Conservation (phyloP, 192 early-diverging fungal species). For the Podila minutissima region DNA sequence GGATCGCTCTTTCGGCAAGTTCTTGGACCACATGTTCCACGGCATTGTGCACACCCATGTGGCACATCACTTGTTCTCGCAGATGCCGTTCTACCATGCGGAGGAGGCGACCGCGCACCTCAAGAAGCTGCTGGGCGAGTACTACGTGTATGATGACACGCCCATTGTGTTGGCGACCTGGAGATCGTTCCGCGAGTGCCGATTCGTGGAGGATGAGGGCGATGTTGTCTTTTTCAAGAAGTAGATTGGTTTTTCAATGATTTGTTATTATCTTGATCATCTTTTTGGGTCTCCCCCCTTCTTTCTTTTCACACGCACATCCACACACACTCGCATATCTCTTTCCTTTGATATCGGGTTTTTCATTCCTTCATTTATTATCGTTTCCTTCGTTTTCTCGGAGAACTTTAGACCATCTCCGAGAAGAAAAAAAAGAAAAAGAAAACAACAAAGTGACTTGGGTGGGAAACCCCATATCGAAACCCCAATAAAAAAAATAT, state of each 20-base stretch:
- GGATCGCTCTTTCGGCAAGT: slow-evolving; percentile 88
- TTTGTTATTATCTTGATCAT: neutral
- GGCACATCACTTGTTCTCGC: slow-evolving; percentile 95
- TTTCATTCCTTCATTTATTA: too few species aligned
- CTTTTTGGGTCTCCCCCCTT: neutral
- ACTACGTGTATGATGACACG: slow-evolving; percentile 83
- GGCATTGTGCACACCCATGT: slow-evolving; percentile 93
- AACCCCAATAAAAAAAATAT: too few species aligned
- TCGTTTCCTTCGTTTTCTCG: too few species aligned
- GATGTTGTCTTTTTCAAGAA: slow-evolving; percentile 75
- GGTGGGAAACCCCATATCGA: too few species aligned
- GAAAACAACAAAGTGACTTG: too few species aligned
- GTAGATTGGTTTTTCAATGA: slow-evolving; percentile 12
- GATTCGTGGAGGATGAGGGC: slow-evolving; percentile 94
- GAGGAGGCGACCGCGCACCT: slow-evolving; percentile 86
- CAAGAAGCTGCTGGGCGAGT: slow-evolving; percentile 81
- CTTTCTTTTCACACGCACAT: neutral
- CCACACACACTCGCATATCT: neutral
- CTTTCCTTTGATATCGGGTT: neutral
- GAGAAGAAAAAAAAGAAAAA: too few species aligned
- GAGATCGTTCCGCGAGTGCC: slow-evolving; percentile 74
- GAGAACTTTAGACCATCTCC: too few species aligned
- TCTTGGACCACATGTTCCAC: slow-evolving; percentile 86
- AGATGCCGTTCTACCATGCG: slow-evolving; percentile 98
- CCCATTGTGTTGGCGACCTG: slow-evolving; percentile 75